A percentile compares a stretch with the other conserved stretches of the same genome.
Conservation (phyloP, 768 basidiomycete genomes). For the Hygrocybe punicea region DNA sequence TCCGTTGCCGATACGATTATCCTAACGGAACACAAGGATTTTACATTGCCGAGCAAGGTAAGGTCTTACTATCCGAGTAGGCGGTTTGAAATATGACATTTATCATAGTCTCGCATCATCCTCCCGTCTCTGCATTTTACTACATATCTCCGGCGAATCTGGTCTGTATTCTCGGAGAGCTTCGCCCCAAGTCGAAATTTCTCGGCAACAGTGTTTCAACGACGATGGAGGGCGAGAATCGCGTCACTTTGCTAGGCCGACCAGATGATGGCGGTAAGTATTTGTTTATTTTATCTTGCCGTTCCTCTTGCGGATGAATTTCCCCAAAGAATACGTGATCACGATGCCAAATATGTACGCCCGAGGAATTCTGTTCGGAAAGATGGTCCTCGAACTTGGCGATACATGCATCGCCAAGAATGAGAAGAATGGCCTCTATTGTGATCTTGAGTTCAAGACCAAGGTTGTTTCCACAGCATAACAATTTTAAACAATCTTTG, state of each 20-base stretch:
- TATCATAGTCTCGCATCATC: constrained; percentile 83
- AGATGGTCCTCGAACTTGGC: constrained; percentile 95
- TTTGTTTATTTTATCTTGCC: constrained; percentile 1
- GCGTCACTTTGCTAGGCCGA: constrained; percentile 75
- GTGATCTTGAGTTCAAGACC: constrained; percentile 95
- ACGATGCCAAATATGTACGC: constrained; percentile 99
- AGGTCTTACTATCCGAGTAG: constrained; percentile 8
- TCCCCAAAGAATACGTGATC: constrained; percentile 66
- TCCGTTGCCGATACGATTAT: constrained; percentile 93
- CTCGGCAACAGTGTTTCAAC: constrained; percentile 96
- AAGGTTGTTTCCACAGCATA: constrained; percentile 53
- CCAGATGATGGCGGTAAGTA: constrained; percentile 82
- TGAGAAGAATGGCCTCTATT: constrained; percentile 65
- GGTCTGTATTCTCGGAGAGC: constrained; percentile 83
- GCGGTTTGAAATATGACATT: neutral
- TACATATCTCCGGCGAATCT: constrained; percentile 91
- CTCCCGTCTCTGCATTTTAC: constrained; percentile 92
- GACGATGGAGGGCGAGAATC: constrained; percentile 93
- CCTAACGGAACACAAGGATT: constrained; percentile 85
- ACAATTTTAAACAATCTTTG: neutral
- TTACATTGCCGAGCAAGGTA: constrained; percentile 95
- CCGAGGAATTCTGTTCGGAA: constrained; percentile 80
- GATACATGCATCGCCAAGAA: constrained; percentile 85
- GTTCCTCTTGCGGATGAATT: neutral
- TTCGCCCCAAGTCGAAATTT: constrained; percentile 94